Percentiles rank a stretch among this genome's conserved stretches.
Conservation (phyloP, 805 yeast species). For the Dipodascopsis uninucleata region DNA sequence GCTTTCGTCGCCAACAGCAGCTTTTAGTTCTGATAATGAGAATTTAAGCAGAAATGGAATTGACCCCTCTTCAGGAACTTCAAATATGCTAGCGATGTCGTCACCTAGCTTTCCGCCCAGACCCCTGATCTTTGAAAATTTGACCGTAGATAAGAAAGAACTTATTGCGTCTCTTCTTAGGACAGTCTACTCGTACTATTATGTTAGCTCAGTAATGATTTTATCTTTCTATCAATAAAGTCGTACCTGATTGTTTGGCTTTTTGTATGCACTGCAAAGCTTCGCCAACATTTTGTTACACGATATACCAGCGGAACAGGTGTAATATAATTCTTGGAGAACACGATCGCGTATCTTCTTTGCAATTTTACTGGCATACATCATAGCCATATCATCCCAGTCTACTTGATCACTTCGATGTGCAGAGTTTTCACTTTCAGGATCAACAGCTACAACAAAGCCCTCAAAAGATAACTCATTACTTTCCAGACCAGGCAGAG, state of each 20-base stretch:
- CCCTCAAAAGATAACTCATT: slow-evolving; percentile 2
- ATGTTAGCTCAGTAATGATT: too few species aligned
- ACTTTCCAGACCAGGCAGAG: slow-evolving; percentile 4
- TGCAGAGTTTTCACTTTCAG: slow-evolving; percentile 28
- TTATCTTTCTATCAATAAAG: too few species aligned
- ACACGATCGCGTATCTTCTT: slow-evolving; percentile 53
- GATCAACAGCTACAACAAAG: slow-evolving; percentile 24
- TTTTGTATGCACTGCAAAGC: slow-evolving; percentile 76
- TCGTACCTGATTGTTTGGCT: slow-evolving; percentile 64
- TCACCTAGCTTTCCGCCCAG: slow-evolving; percentile 89
- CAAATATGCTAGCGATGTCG: slow-evolving; percentile 47
- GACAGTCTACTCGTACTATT: slow-evolving; percentile 53
- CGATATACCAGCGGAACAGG: slow-evolving; percentile 86
- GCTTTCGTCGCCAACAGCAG: slow-evolving; percentile 43
- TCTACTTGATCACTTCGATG: slow-evolving; percentile 40
- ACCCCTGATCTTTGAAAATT: slow-evolving; percentile 76
- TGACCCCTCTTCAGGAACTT: slow-evolving; percentile 47
- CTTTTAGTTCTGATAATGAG: slow-evolving; percentile 40
- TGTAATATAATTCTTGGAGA: slow-evolving; percentile 59
- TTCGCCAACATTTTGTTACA: slow-evolving; percentile 76
- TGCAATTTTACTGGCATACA: slow-evolving; percentile 63
- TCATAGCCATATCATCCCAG: slow-evolving; percentile 78
- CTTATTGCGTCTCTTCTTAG: slow-evolving; percentile 49
- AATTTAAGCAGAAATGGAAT: slow-evolving; percentile 52
- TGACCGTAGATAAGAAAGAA: slow-evolving; percentile 56